Conservation (phyloP, 441 rosid genomes). For the Gossypium aridum region DNA sequence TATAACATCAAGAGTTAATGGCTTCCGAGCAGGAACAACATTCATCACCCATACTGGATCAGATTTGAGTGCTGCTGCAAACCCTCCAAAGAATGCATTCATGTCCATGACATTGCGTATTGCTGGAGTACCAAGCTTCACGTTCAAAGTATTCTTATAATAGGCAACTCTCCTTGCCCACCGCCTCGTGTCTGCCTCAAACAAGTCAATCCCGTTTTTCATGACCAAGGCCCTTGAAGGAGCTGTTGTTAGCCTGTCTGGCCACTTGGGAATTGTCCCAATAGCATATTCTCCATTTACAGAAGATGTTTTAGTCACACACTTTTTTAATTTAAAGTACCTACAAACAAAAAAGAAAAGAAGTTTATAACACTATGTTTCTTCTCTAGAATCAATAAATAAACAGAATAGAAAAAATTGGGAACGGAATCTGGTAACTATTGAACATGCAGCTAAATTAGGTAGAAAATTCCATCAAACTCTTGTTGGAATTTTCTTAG, state of each 20-base stretch:
- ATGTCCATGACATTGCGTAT: constrained; percentile 88
- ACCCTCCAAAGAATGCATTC: constrained; percentile 95
- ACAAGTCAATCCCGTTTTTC: constrained; percentile 80
- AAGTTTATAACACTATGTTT: not conserved
- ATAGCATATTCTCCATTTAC: constrained; percentile 58
- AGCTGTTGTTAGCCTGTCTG: constrained; percentile 62
- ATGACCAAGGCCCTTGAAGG: constrained; percentile 63
- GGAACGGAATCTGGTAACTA: not conserved
- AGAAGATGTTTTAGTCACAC: constrained; percentile 54
- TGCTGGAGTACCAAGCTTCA: constrained; percentile 69
- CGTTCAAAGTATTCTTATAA: constrained; percentile 58
- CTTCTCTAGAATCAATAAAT: not conserved
- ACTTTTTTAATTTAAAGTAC: constrained; percentile 74
- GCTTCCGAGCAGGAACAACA: constrained; percentile 83
- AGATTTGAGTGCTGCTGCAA: constrained; percentile 73
- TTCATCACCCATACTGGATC: constrained; percentile 96
- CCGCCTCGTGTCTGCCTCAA: constrained; percentile 82
- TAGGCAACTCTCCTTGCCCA: constrained; percentile 87
- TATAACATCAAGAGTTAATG: constrained; percentile 65
- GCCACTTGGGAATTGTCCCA: constrained; percentile 74
- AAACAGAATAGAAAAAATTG: not conserved
- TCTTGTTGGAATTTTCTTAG: not conserved
- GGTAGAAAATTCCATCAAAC: not conserved
- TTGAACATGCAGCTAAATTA: not conserved
- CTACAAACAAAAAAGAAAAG: constrained; percentile 28